Conservation (phyloP, 2,329 filamentous ascomycete species). For the Aureobasidium sp. region DNA sequence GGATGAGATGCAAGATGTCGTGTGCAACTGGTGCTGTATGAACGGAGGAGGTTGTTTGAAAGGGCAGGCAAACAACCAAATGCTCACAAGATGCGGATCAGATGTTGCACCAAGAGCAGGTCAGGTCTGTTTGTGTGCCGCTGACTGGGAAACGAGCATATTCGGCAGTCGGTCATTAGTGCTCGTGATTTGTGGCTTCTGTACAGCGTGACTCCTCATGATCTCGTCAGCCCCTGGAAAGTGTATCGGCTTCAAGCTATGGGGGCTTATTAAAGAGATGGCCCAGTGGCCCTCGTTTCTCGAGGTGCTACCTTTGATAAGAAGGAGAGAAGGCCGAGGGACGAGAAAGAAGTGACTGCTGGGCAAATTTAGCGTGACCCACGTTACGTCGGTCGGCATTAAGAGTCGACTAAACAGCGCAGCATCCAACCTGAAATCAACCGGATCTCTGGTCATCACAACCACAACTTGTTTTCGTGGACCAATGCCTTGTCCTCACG, state of each 20-base stretch:
- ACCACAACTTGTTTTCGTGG: not conserved
- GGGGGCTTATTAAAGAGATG: not conserved
- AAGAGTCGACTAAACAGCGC: slow-evolving; percentile 1
- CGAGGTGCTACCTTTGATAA: not conserved
- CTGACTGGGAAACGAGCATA: not conserved
- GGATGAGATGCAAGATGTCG: not conserved
- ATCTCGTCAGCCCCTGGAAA: slow-evolving; percentile 4
- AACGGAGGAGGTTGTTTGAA: not conserved
- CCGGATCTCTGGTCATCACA: slow-evolving; percentile 1
- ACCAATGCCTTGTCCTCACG: slow-evolving; percentile 7
- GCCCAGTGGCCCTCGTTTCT: not conserved
- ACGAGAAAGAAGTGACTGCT: not conserved
- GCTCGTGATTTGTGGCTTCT: slow-evolving; percentile 6
- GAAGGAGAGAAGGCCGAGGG: slow-evolving; percentile 10
- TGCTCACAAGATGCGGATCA: not conserved
- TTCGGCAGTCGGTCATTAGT: not conserved
- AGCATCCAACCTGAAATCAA: not conserved
- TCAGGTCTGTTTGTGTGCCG: not conserved
- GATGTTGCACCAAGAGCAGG: not conserved
- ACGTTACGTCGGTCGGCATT: not conserved
- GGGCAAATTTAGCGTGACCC: slow-evolving; percentile 5
- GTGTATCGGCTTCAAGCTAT: not conserved
- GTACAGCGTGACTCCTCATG: slow-evolving; percentile 2
- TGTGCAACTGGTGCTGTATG: not conserved
- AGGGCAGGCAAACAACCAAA: slow-evolving; percentile 2